Base-by-base conservation (phyloP, 2,329 filamentous ascomycete species). In the Alternaria consortialis region DNA sequence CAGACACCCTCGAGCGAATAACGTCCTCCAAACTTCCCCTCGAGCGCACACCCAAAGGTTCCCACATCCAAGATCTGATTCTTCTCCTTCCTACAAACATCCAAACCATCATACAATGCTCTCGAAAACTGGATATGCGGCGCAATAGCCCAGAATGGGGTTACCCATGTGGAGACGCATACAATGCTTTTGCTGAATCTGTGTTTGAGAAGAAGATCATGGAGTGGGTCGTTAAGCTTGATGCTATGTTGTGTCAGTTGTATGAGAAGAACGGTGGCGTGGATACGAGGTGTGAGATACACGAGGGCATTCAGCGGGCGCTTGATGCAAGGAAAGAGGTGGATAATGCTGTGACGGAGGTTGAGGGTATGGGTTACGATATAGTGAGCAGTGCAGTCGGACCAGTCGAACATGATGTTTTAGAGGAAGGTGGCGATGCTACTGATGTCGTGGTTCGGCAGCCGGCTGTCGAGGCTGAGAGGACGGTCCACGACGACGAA, bases 21-120 rank as follows among this genome's bases (percentile, higher is more conserved):
- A 79, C 76, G 47, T 80, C 80, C 1, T 77, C 75, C 1, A 70
- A 60, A 9, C 68, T 82, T 0, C 77, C 79, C 0, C 75, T 83
- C 6, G 79, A 83, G 58, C 74, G 73, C 7, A 72, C 72, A 5
- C 79, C 80, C 2, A 52, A 58, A 5, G 71, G 70, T 8, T 64
- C 59, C 32, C 64, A 64, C 2, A 69, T 67, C n/a, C 77, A 79
- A 11, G 53, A 71, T 23, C 7, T 75, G 5, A 29, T 64, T 7
- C 15, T 72, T 1, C 7, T 17, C 3, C 2, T 71, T 0, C 5
- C 17, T 2, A 56, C 48, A 11, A 57, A 36, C 20, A 20, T 63
- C 7, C 7, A 46, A 1, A n/a, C 13, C 13, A 66, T 73, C 29
- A 17, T 48, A 0, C 40, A 67, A 5, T 40, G 40, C 11, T 63